Conservation (phyloP, 495 filamentous ascomycete species). For the Aspergillus mulundensis region DNA sequence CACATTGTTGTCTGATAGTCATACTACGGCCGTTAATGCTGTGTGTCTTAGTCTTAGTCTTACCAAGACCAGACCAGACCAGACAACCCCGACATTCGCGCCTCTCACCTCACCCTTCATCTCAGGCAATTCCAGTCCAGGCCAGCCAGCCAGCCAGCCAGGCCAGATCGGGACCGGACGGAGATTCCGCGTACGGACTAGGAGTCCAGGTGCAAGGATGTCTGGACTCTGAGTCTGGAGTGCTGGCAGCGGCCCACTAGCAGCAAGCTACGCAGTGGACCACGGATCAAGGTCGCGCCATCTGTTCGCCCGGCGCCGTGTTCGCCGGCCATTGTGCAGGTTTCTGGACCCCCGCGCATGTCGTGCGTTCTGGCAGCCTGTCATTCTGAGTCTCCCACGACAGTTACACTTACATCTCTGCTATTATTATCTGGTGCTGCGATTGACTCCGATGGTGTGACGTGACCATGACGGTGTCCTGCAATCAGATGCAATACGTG, state of each 20-base stretch:
- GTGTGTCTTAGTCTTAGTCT: no score
- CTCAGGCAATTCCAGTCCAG: neutral
- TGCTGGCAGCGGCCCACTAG: neutral
- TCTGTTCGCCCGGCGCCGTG: constrained; percentile 4
- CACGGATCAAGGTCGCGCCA: neutral
- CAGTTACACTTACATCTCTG: no score
- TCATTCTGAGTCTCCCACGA: no score
- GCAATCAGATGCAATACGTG: neutral
- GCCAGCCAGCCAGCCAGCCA: neutral
- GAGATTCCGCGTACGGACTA: neutral
- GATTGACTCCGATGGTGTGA: no score
- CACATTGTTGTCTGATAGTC: no score
- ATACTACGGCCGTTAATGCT: no score
- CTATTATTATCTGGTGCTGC: no score
- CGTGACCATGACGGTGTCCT: neutral
- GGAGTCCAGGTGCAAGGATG: neutral
- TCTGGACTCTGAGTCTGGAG: no score
- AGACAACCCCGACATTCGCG: no score
- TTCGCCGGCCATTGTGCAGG: constrained; percentile 14
- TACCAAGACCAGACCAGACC: neutral
- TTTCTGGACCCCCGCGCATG: constrained; percentile 4
- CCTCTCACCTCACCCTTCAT: no score
- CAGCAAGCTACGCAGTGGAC: neutral
- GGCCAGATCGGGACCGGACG: neutral
- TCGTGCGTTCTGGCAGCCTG: no score